Conservation (phyloP, 345 rosid species). For the Moricandia moricandioides region DNA sequence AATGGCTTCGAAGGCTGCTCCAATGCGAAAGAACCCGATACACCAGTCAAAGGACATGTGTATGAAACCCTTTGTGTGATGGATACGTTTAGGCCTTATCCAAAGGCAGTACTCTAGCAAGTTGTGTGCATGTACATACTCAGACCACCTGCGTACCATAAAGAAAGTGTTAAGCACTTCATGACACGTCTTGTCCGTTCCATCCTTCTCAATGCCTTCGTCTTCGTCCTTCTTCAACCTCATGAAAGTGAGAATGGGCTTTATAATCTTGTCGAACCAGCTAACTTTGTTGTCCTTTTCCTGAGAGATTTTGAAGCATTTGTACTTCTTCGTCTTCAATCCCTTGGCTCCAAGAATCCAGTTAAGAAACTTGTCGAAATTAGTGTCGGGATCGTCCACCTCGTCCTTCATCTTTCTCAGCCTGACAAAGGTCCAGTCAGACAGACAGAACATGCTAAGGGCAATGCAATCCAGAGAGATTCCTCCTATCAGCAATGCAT, state of each 20-base stretch:
- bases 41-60: not conserved
- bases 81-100: conserved; percentile 30
- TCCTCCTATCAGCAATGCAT: conserved; percentile 38
- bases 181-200: not conserved
- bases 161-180: conserved; percentile 35
- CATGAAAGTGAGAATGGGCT: not conserved
- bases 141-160: conserved; percentile 54
- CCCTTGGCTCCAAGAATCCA: conserved; percentile 26
- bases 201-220: not conserved
- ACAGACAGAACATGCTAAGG: conserved; percentile 46
- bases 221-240: not conserved
- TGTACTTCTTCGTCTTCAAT: not conserved
- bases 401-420: conserved; percentile 22
- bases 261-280: not conserved
- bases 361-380: not conserved
- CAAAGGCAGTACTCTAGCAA: conserved; percentile 49
- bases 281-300: too few relatives aligned
- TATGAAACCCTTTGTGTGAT: conserved; percentile 23
- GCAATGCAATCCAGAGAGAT: conserved; percentile 39
- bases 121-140: conserved; percentile 45
- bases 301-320: too few relatives aligned
- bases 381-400: not conserved
- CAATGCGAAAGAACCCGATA: not conserved
- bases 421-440: conserved; percentile 54
- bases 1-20: not conserved